Evolutionary conservation across 331 rosid genomes (phyloP), one percentile per base, ranked within the genome.

Genomic region (Spiraea crenata): DNA sequence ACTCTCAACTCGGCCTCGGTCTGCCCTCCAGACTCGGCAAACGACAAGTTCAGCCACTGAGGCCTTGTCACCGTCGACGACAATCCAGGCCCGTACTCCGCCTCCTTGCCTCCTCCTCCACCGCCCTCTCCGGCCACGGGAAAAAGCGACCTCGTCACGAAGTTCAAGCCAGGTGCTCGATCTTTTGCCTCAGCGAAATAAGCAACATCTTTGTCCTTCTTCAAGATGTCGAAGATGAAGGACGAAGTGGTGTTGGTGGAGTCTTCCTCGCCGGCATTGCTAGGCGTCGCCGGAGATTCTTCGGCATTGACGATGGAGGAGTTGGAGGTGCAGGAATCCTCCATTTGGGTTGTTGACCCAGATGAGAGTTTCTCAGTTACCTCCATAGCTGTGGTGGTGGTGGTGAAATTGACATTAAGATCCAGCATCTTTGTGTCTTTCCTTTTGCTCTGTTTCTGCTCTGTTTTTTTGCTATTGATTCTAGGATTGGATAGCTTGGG

Each of bases 1-100:
- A 52, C 20, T 67, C 17, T 76, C 65, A 71, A 63, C 71, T 80
- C 82, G 39, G 52, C 64, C 72, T 69, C 71, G 47, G 60, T 50
- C 70, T 69, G 71, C 55, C 58, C 83, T 4, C 72, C 73, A 1
- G 82, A 62, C 56, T 81, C 85, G 3, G 85, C 59, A 63, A 77
- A 75, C 11, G 88, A 84, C 48, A 84, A 25, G 54, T 86, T 90
- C 83, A 86, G 63, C 84, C 89, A 74, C 61, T 84, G 89, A 82
- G 79, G 78, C 56, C 74, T 77, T 13, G 80, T 63, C 62, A 78
- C 54, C 50, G 76, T 52, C 31, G 83, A 72, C 40, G 80, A 71
- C 49, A 65, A 61, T 20, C 68, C 84, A 67, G 71, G 52, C 38
- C 52, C 50, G 4, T 35, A 37, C 2, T 57, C 65, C 4, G 75